Conservation (phyloP, 169 alveolate genomes). For the Plasmodium berghei region DNA sequence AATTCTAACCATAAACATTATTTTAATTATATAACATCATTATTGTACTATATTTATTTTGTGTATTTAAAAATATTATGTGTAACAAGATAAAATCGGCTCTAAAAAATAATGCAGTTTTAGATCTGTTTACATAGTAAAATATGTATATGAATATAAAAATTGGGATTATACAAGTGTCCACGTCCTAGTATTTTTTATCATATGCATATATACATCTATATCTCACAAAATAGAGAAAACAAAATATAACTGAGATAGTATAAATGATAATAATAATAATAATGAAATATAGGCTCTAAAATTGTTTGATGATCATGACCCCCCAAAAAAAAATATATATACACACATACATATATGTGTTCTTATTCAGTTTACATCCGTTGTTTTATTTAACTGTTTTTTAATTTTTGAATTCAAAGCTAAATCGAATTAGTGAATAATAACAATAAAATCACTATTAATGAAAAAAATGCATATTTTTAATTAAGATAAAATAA, state of each 20-base stretch:
- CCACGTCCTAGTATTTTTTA: too few species aligned
- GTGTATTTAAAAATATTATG: background rate
- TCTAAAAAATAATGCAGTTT: background rate
- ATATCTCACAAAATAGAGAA: too few species aligned
- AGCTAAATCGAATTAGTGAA: background rate
- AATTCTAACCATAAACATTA: background rate
- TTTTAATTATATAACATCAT: background rate
- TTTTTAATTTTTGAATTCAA: conserved; percentile 3
- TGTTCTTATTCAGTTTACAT: background rate
- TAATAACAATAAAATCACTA: conserved; percentile 2
- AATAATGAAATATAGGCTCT: background rate
- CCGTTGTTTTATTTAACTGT: background rate
- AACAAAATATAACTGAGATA: too few species aligned
- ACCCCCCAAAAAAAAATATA: background rate
- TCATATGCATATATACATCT: too few species aligned
- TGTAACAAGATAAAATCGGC: background rate
- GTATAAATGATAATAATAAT: too few species aligned
- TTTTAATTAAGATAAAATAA: conserved; percentile 10
- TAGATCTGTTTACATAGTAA: background rate
- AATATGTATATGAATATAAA: too few species aligned
- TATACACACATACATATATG: background rate
- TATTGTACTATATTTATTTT: background rate
- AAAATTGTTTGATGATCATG: too few species aligned
- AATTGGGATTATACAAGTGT: too few species aligned
- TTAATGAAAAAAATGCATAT: background rate